Evolutionary conservation across 192 early-diverging fungal genomes (phyloP), one percentile per base, ranked within the genome.

Genomic region (Coemansia javaensis): DNA sequence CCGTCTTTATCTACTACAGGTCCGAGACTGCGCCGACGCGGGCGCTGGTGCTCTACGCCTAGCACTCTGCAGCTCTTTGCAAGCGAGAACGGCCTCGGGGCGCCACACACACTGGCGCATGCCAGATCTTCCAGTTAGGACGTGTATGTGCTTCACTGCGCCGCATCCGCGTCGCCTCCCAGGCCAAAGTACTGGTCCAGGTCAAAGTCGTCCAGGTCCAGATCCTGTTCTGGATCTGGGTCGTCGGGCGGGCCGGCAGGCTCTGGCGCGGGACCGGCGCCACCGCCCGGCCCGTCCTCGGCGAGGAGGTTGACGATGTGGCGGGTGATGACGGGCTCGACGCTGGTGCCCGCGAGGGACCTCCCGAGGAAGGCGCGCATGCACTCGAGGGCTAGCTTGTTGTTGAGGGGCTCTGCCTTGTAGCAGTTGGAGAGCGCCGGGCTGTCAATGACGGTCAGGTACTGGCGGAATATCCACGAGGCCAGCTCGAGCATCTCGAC

Each of bases 401-500:
- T 58, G 15, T 54, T 33, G 13, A 70, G 45, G 21, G 37, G 25
- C 25, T 70, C 66, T 2, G 66, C 50, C 50, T 58, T 58, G 53
- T 54, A 70, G 21, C 53, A 40, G 22, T 44, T 31, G 5, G 39
- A 35, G 42, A 70, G 21, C 0, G 47, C 49, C 0, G 66, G 59
- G 18, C 59, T 63, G 44, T 50, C 32, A 5, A 70, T 53, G 10
- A 70, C 66, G 14, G 50, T 59, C 17, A 59, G 31, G 21, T 72
- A 72, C 58, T 72, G 68, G 12, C 68, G 50, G 48, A 72, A 65
- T 21, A 72, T 72, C 68, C 68, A 72, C 7, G 57, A 46, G 0
- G 46, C 56, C 14, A 72, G 32, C 27, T 72, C 68, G 16, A 65
- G 49, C 40, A 60, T 50, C 43, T 72, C 63, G 0, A 38, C 28